Evolutionary conservation across 2,329 filamentous ascomycete genomes (phyloP).

Genomic region (Cladophialophora yegresii): DNA sequence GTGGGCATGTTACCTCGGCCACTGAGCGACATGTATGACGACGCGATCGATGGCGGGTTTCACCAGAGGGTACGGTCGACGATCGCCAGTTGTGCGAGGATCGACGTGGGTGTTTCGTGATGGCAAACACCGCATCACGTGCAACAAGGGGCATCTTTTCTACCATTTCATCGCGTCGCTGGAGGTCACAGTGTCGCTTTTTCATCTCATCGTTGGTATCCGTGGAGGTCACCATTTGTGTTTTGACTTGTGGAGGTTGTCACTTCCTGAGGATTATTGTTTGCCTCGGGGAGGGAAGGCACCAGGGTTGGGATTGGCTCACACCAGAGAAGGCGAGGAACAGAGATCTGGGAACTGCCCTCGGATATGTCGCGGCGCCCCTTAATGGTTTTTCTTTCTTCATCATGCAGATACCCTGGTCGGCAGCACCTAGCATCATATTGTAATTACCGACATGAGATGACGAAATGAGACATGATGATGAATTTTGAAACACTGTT

Average conservation of each 20-base stretch:
- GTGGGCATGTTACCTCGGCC: constrained; percentile 27
- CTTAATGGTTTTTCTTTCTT: constrained; percentile 9
- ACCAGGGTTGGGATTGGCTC: background rate
- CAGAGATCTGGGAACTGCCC: background rate
- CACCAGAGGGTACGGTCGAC: constrained; percentile 30
- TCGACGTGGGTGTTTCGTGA: constrained; percentile 33
- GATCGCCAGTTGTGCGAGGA: constrained; percentile 27
- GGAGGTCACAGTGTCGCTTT: background rate
- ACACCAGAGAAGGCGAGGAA: background rate
- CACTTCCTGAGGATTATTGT: background rate
- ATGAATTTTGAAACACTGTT: constrained; percentile 21
- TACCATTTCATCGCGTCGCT: background rate
- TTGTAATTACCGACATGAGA: constrained; percentile 14
- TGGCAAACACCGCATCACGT: background rate
- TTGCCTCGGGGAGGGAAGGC: background rate
- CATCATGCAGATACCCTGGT: constrained; percentile 20
- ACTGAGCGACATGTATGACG: constrained; percentile 30
- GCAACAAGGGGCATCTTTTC: background rate
- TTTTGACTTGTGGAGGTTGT: background rate
- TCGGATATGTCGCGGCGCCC: background rate
- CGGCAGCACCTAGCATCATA: constrained; percentile 1
- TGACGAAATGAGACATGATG: constrained; percentile 30
- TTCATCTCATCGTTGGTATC: background rate
- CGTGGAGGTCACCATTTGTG: background rate
- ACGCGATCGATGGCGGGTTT: constrained; percentile 28